Evolutionary conservation across 495 filamentous ascomycete species (phyloP).

Genomic region (Jackrogersella multiformis): DNA sequence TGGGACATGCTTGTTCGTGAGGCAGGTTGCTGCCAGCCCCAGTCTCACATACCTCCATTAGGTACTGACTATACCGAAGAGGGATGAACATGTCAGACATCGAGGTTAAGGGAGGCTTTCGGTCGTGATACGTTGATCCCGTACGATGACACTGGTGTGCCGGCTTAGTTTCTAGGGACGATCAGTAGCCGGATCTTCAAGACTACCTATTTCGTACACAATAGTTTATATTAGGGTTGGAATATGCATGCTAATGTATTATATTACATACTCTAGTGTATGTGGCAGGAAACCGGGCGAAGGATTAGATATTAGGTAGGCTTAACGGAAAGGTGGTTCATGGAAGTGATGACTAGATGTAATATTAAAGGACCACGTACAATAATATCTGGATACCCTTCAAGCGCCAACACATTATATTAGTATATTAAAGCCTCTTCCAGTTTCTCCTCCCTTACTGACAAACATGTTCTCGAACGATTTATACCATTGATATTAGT

Average conservation of each 20-base stretch:
- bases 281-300: conserved; percentile 14
- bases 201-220: neutral
- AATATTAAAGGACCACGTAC: conserved; percentile 35
- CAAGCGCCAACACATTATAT: conserved; percentile 10
- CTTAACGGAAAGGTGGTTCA: conserved; percentile 22
- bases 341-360: conserved; percentile 30
- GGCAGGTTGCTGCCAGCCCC: neutral
- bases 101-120: neutral
- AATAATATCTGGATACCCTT: conserved; percentile 4
- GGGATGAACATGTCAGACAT: conserved; percentile 1
- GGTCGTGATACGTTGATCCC: neutral
- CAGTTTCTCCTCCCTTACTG: conserved; percentile 13
- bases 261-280: neutral
- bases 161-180: neutral
- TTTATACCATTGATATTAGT: conserved; percentile 5
- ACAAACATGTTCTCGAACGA: conserved; percentile 6
- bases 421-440: neutral
- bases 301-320: conserved; percentile 29
- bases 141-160: neutral
- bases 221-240: conserved; percentile 25
- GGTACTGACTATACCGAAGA: neutral
- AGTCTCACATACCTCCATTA: neutral
- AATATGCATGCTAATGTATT: conserved; percentile 8
- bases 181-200: conserved; percentile 17
- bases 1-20: neutral